Evolutionary conservation across 176 grass and related monocot species (phyloP).

Genomic region (Eleusine coracana): DNA sequence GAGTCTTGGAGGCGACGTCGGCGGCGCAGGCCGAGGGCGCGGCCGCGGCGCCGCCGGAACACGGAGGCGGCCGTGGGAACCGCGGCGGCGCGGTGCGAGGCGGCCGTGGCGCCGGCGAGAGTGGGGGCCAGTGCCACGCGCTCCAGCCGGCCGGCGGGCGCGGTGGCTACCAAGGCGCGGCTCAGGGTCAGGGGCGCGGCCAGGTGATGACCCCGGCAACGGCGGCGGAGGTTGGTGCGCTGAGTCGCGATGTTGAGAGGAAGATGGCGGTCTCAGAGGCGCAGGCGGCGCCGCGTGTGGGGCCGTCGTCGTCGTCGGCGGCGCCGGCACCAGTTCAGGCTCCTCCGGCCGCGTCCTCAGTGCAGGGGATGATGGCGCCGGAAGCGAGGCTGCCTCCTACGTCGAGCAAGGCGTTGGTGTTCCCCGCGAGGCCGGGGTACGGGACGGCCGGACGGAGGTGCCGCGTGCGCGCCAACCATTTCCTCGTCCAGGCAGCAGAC

Average conservation of each 20-base stretch:
- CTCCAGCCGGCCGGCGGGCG: background rate
- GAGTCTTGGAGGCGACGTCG: background rate
- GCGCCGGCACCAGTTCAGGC: background rate
- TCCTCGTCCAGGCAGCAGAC: constrained; percentile 48
- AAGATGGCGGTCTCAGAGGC: background rate
- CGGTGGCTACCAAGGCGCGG: background rate
- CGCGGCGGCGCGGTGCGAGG: background rate
- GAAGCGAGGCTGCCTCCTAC: background rate
- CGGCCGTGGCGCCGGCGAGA: background rate
- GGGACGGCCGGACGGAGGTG: constrained; percentile 39
- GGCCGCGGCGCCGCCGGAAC: background rate
- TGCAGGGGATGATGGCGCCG: background rate
- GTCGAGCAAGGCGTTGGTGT: constrained; percentile 48
- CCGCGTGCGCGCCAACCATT: constrained; percentile 59
- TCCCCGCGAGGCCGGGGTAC: constrained; percentile 45
- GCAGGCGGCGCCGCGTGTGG: background rate
- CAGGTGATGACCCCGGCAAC: background rate
- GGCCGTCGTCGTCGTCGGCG: background rate
- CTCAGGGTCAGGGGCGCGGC: background rate
- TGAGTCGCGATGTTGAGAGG: background rate
- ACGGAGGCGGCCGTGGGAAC: background rate
- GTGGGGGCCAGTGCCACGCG: background rate
- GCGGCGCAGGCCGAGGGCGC: background rate
- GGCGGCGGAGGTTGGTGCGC: background rate
- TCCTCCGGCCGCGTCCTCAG: background rate